phyloP scores from a whole-genome alignment of 169 alveolate species.

The Plasmodium fragile region DNA sequence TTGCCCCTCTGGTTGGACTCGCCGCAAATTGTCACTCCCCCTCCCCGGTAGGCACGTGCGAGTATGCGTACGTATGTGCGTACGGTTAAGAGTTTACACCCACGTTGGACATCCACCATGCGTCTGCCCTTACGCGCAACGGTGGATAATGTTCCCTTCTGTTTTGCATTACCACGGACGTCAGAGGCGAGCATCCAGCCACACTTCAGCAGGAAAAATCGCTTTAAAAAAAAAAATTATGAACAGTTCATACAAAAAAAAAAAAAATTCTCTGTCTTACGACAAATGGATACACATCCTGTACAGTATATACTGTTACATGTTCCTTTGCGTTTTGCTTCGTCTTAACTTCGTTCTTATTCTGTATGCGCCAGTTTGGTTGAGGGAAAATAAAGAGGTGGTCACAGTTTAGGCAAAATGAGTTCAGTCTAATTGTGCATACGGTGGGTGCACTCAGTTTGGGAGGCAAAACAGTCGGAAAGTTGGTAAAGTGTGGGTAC shows the following conservation, averaged over 20 bases:
- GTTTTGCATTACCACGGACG: not conserved
- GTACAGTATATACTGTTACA: not conserved
- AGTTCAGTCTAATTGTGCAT: not conserved
- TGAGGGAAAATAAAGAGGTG: not conserved
- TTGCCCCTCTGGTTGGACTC: not conserved
- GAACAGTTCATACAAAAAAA: conserved; percentile 16
- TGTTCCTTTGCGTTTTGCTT: conserved; percentile 14
- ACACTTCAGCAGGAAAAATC: not conserved
- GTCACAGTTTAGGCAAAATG: not conserved
- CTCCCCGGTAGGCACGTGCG: not conserved
- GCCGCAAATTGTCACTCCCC: not conserved
- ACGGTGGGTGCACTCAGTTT: not conserved
- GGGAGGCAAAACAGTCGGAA: not conserved
- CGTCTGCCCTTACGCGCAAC: not conserved
- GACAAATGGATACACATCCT: not conserved
- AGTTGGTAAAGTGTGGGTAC: not conserved
- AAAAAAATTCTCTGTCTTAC: conserved; percentile 38
- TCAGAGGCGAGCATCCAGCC: not conserved
- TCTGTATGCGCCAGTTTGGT: not conserved
- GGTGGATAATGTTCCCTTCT: not conserved
- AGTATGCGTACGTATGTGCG: not conserved
- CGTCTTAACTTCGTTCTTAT: not conserved
- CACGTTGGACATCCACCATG: not conserved
- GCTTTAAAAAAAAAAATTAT: conserved; percentile 41
- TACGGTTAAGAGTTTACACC: not conserved